Conservation (phyloP, 176 grass and related monocot genomes). For the Hordeum vulgare region DNA sequence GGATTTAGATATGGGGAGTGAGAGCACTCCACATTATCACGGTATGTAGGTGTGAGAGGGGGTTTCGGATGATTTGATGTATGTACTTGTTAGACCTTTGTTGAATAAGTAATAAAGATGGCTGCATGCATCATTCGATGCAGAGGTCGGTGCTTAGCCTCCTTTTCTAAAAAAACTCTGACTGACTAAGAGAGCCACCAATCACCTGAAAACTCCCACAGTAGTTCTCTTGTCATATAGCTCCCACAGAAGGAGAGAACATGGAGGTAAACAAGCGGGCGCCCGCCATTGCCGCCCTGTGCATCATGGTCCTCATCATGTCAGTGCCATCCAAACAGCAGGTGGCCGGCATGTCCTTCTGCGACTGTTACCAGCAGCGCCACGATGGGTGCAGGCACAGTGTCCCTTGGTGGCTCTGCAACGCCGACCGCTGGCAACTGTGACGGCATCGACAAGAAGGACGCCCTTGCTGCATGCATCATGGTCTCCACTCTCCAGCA, state of each 20-base stretch:
- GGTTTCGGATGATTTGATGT: no score
- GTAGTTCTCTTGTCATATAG: not conserved
- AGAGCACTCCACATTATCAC: no score
- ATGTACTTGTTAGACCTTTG: no score
- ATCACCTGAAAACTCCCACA: not conserved
- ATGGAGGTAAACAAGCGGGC: not conserved
- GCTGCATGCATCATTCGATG: no score
- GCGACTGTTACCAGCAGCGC: not conserved
- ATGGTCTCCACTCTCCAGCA: not conserved
- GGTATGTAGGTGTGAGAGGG: no score
- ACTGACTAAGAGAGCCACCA: not conserved
- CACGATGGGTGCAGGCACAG: not conserved
- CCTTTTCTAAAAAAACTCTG: no score
- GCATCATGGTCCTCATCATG: not conserved
- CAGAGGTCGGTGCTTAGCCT: no score
- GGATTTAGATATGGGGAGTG: no score
- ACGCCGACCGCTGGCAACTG: not conserved
- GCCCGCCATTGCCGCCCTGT: not conserved
- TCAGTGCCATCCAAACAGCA: not conserved
- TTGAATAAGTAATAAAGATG: no score
- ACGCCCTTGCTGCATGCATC: not conserved
- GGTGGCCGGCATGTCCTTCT: not conserved
- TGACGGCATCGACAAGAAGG: not conserved
- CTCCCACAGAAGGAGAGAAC: not conserved
- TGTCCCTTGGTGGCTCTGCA: not conserved